Conservation (phyloP, 257 asterid genomes). For the Pogostemon cablin region DNA sequence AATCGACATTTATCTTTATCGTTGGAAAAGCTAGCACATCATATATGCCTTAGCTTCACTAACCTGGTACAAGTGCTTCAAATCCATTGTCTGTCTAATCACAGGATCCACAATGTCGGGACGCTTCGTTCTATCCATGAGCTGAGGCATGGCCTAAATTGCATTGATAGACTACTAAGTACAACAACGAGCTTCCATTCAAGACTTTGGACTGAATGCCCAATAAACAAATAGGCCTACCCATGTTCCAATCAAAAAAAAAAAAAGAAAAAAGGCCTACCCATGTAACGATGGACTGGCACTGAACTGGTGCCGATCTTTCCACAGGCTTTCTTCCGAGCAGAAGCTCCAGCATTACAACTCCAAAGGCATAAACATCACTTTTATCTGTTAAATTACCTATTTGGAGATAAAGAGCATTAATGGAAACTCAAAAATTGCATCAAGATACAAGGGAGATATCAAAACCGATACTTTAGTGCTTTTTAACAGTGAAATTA, state of each 20-base stretch:
- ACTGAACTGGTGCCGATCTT: conserved; percentile 54
- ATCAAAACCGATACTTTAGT: not conserved
- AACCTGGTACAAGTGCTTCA: conserved; percentile 74
- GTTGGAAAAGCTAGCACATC: not conserved
- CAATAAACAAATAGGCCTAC: conserved; percentile 35
- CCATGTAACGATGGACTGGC: conserved; percentile 80
- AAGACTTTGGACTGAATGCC: not conserved
- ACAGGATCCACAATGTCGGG: conserved; percentile 72
- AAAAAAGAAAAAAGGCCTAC: conserved; percentile 44
- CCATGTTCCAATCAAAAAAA: no score
- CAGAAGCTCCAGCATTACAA: conserved; percentile 75
- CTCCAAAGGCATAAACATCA: conserved; percentile 82
- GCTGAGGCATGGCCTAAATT: conserved; percentile 85
- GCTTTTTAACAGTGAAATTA: not conserved
- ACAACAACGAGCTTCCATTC: conserved; percentile 9
- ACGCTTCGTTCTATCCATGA: conserved; percentile 70
- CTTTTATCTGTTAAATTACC: conserved; percentile 77
- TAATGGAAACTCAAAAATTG: not conserved
- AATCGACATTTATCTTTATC: not conserved
- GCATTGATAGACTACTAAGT: not conserved
- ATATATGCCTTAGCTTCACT: not conserved
- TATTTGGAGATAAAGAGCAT: conserved; percentile 10
- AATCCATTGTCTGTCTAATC: conserved; percentile 59
- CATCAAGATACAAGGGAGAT: not conserved
- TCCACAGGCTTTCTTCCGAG: conserved; percentile 73